phyloP scores from a whole-genome alignment of 805 yeast species.

The Jamesozyma hellenica region DNA sequence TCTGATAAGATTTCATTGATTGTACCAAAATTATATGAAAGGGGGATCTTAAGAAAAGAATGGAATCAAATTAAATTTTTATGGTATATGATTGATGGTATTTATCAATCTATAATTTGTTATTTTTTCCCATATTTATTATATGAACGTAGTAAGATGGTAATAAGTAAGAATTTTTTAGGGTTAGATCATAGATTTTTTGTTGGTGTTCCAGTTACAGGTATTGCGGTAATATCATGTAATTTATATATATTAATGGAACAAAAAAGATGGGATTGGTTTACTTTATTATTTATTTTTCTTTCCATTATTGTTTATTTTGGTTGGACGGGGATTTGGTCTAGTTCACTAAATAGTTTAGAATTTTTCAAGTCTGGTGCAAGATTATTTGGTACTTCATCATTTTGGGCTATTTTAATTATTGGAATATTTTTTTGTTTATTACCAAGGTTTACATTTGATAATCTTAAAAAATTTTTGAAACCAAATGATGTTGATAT shows the following conservation, averaged over 20 bases:
- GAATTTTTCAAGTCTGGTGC: slow-evolving; percentile 67
- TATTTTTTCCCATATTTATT: slow-evolving; percentile 65
- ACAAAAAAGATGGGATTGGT: slow-evolving; percentile 78
- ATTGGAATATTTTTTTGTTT: slow-evolving; percentile 55
- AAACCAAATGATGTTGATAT: slow-evolving; percentile 67
- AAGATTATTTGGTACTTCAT: slow-evolving; percentile 47
- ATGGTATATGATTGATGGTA: slow-evolving; percentile 68
- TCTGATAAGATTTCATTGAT: slow-evolving; percentile 54
- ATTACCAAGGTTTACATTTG: slow-evolving; percentile 58
- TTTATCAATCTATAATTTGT: slow-evolving; percentile 65
- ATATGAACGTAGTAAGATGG: slow-evolving; percentile 32
- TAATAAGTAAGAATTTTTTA: slow-evolving; percentile 45
- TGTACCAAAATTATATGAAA: slow-evolving; percentile 65
- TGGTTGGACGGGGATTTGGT: slow-evolving; percentile 80
- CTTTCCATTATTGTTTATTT: slow-evolving; percentile 52
- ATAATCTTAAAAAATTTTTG: slow-evolving; percentile 40
- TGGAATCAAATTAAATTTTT: slow-evolving; percentile 61
- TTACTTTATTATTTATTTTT: slow-evolving; percentile 43
- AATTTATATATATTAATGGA: slow-evolving; percentile 56
- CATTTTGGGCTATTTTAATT: slow-evolving; percentile 59
- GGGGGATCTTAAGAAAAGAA: slow-evolving; percentile 66
- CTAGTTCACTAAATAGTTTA: slow-evolving; percentile 41
- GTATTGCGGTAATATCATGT: slow-evolving; percentile 59
- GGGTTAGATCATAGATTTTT: slow-evolving; percentile 61
- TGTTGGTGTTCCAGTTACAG: slow-evolving; percentile 59